A percentile compares a stretch with the other conserved stretches of the same genome.
Conservation (phyloP, 805 yeast genomes). For the Pichia phayaonensis region DNA sequence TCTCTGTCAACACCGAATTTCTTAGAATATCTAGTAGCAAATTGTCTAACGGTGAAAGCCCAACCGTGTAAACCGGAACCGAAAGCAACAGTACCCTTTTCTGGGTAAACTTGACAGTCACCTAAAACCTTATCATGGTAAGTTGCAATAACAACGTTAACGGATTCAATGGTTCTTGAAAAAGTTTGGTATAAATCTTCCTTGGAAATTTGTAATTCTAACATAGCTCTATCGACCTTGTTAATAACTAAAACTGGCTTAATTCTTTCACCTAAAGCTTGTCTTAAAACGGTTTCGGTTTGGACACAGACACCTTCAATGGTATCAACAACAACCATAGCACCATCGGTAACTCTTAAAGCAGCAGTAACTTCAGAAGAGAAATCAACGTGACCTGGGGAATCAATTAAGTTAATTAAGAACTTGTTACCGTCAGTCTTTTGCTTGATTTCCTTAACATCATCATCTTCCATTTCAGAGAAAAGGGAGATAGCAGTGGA, state of each 20-base stretch:
- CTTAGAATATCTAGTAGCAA: constrained; percentile 96
- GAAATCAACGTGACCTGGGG: constrained; percentile 99
- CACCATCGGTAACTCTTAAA: constrained; percentile 99
- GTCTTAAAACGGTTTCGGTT: constrained; percentile 99
- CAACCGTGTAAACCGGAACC: constrained; percentile 99
- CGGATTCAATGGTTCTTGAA: constrained; percentile 98
- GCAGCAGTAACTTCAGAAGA: constrained; percentile 99
- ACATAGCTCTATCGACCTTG: constrained; percentile 99
- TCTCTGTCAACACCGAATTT: constrained; percentile 97
- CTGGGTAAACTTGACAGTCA: constrained; percentile 98
- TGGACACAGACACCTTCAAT: constrained; percentile 99
- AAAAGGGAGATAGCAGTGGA: constrained; percentile 96
- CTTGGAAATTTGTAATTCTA: constrained; percentile 97
- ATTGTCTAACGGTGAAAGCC: constrained; percentile 99
- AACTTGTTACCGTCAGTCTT: constrained; percentile 88
- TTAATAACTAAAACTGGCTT: constrained; percentile 97
- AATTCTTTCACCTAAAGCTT: constrained; percentile 98
- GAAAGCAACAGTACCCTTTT: constrained; percentile 97
- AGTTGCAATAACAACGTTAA: constrained; percentile 95
- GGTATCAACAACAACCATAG: constrained; percentile 97
- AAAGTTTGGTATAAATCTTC: constrained; percentile 98
- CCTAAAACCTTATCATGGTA: constrained; percentile 86
- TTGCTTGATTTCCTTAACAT: constrained; percentile 84
- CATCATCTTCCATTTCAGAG: constrained; percentile 82
- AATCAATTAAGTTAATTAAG: constrained; percentile 96